Percentiles rank a stretch among this genome's conserved stretches.
phyloP scores from a whole-genome alignment of 2,329 filamentous ascomycete genomes.

The Calonectria henricotiae region DNA sequence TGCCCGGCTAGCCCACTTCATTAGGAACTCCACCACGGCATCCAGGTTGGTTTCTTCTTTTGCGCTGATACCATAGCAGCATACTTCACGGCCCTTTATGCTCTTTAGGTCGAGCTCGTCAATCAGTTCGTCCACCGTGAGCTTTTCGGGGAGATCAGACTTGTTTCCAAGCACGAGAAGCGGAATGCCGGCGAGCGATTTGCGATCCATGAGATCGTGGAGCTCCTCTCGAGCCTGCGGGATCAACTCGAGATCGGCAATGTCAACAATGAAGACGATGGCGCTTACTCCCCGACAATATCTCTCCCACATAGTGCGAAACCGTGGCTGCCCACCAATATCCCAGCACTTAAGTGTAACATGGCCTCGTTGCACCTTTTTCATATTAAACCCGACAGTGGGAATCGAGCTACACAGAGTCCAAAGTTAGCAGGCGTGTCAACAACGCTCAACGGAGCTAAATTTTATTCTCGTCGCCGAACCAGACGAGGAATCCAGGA shows the following conservation, averaged over 20 bases:
- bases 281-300: slow-evolving; percentile 98
- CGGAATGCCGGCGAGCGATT: slow-evolving; percentile 89
- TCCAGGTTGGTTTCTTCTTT: slow-evolving; percentile 99
- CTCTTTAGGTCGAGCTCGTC: slow-evolving; percentile 91
- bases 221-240: slow-evolving; percentile 93
- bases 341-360: slow-evolving; percentile 99
- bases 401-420: slow-evolving; percentile 86
- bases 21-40: slow-evolving; percentile 95
- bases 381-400: slow-evolving; percentile 99
- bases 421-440: slow-evolving; percentile 58
- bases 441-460: slow-evolving; percentile 14
- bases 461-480: slow-evolving; percentile 25
- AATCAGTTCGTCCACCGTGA: slow-evolving; percentile 96
- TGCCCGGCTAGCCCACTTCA: slow-evolving; percentile 86
- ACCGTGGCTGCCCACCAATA: slow-evolving; percentile 95
- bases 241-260: slow-evolving; percentile 86
- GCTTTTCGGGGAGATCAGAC: slow-evolving; percentile 91
- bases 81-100: slow-evolving; percentile 93
- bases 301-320: slow-evolving; percentile 99
- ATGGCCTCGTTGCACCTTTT: slow-evolving; percentile 97
- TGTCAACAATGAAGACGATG: slow-evolving; percentile 98
- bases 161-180: slow-evolving; percentile 97
- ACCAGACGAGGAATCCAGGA: slow-evolving; percentile 42
- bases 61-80: slow-evolving; percentile 98
- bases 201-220: slow-evolving; percentile 88